These are phyloP conservation scores for Claviceps humidiphila DNA, from an alignment of 2,329 filamentous ascomycete species.

Conservation along the genomic window DNA sequence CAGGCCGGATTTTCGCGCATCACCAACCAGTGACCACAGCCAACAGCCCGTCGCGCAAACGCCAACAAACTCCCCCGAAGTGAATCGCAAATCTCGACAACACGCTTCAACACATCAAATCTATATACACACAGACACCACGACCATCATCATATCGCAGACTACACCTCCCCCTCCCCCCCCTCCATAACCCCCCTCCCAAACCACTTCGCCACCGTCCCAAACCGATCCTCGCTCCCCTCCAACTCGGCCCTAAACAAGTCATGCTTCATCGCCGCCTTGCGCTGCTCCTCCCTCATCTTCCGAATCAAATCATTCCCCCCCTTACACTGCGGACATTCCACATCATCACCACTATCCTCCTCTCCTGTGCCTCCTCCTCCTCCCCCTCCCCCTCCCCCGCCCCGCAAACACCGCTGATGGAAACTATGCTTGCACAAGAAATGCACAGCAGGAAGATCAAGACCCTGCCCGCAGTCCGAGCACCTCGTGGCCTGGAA, in stretches of 20 bases:
- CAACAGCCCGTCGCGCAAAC: too few species aligned
- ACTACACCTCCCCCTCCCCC: conserved; percentile 9
- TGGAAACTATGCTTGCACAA: conserved; percentile 96
- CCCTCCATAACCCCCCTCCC: conserved; percentile 77
- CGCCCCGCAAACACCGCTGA: conserved; percentile 60
- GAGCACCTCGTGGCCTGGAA: conserved; percentile 87
- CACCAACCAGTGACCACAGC: too few species aligned
- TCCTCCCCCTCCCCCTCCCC: conserved; percentile 11
- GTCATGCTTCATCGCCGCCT: conserved; percentile 77
- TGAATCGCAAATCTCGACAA: too few species aligned
- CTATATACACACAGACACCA: too few species aligned
- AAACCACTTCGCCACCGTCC: conserved; percentile 90
- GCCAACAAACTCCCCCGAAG: too few species aligned
- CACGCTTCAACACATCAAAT: too few species aligned
- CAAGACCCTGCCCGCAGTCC: conserved; percentile 63
- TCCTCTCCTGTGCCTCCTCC: conserved; percentile 18
- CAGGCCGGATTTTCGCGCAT: too few species aligned
- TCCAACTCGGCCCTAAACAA: conserved; percentile 73
- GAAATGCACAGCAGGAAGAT: conserved; percentile 88
- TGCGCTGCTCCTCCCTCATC: conserved; percentile 73
- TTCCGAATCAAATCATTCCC: conserved; percentile 82
- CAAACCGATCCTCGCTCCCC: conserved; percentile 69
- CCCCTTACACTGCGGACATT: conserved; percentile 75
- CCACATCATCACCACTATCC: conserved; percentile 44
- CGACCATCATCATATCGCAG: too few species aligned